Evolutionary conservation across 192 early-diverging fungal species (phyloP).

Genomic region (Coemansia sp.): DNA sequence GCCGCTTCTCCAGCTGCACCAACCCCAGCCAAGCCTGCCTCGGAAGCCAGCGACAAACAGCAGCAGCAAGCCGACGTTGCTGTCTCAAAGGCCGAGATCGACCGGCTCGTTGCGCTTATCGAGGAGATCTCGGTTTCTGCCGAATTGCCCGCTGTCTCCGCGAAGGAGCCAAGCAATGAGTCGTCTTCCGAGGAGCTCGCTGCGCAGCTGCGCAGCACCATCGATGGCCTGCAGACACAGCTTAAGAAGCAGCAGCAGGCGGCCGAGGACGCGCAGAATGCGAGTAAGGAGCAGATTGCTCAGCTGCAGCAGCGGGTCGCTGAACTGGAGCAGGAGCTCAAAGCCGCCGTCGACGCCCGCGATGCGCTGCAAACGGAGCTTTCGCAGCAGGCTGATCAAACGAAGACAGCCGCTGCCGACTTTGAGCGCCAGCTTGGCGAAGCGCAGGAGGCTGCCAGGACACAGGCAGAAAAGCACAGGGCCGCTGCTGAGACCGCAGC

Average conservation of each 20-base stretch:
- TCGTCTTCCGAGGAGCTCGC: background rate
- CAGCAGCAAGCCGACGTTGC: conserved; percentile 2
- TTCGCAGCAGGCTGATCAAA: background rate
- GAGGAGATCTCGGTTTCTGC: conserved; percentile 1
- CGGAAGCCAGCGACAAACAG: background rate
- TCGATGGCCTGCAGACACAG: conserved; percentile 9
- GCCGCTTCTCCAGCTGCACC: conserved; percentile 18
- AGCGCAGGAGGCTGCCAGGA: too few relatives aligned
- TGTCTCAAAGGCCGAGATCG: conserved; percentile 24
- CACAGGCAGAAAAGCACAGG: too few relatives aligned
- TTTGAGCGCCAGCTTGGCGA: too few relatives aligned
- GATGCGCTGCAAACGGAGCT: conserved; percentile 13
- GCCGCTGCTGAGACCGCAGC: too few relatives aligned
- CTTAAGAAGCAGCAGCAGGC: conserved; percentile 11
- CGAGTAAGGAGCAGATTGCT: background rate
- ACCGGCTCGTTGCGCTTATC: conserved; percentile 27
- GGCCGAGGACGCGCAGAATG: conserved; percentile 6
- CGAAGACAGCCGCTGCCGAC: too few relatives aligned
- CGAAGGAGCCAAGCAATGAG: background rate
- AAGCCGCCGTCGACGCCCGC: conserved; percentile 9
- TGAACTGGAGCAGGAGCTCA: conserved; percentile 2
- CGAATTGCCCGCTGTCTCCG: background rate
- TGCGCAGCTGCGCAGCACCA: background rate
- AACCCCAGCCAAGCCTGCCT: background rate
- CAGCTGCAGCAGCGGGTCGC: conserved; percentile 5